These are phyloP conservation scores for Neoscytalidium dimidiatum DNA, from an alignment of 2,329 filamentous ascomycete genomes.

Conservation along the genomic window DNA sequence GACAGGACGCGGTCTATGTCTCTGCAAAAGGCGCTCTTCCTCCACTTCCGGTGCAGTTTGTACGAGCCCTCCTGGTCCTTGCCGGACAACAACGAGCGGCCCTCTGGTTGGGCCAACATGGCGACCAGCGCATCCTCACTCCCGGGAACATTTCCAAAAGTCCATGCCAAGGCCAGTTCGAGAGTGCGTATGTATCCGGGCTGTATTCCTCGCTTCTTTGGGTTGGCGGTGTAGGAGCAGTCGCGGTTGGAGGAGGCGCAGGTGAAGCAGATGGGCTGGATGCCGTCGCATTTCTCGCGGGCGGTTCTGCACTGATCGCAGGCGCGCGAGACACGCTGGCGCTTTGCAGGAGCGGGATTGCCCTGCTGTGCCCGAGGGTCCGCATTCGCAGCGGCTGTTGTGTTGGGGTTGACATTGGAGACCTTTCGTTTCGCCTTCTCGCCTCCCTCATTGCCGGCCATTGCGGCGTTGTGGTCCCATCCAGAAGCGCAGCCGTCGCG, in stretches of 20 bases:
- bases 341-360: constrained; percentile 40
- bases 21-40: constrained; percentile 61
- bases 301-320: constrained; percentile 69
- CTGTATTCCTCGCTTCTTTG: constrained; percentile 76
- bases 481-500: constrained; percentile 1
- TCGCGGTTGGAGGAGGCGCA: constrained; percentile 64
- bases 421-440: constrained; percentile 19
- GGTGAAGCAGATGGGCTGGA: constrained; percentile 66
- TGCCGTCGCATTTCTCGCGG: constrained; percentile 73
- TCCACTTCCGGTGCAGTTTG: constrained; percentile 63
- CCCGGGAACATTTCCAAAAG: constrained; percentile 63
- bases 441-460: constrained; percentile 16
- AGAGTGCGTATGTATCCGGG: constrained; percentile 78
- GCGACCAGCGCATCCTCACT: constrained; percentile 60
- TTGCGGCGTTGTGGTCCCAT: constrained; percentile 2
- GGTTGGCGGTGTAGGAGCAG: constrained; percentile 72
- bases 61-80: constrained; percentile 57
- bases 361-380: background rate
- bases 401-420: background rate
- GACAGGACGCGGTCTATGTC: constrained; percentile 66
- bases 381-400: background rate
- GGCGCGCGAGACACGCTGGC: constrained; percentile 67
- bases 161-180: constrained; percentile 67
- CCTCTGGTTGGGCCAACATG: constrained; percentile 53
- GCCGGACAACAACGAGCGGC: constrained; percentile 52